Evolutionary conservation across 1,284 basidiomycete genomes (phyloP), one percentile per base, ranked within the genome.

Genomic region (Naganishia albida): DNA sequence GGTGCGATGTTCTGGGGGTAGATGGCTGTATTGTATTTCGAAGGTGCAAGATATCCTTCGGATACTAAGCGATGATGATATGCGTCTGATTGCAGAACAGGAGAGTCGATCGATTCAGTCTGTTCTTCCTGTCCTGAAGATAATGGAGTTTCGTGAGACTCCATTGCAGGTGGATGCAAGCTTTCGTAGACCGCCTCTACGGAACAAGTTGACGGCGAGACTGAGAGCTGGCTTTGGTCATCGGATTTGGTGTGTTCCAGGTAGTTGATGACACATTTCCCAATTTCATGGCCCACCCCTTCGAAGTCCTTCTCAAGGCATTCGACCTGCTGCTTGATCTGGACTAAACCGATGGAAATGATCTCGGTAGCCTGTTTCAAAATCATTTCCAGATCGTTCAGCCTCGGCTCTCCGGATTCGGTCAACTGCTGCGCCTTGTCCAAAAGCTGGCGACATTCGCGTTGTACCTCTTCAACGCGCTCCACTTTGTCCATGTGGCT

Each of bases 291-390:
- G 20, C 51, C 30, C 30, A 53, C 18, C 16, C n/a, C 18, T 13
- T 15, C 30, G n/a, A 53, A 18, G 8, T 38, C 51, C 18, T 34
- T 30, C 7, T 60, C 44, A 3, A 60, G 20, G 2, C n/a, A 23
- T n/a, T 40, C 57, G 38, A 50, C n/a, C 23, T 46, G 46, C 49
- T 48, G 46, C 20, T 42, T 60, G 44, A 50, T 26, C 20, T 38
- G 23, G 8, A 39, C 23, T 7, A 60, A 46, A 16, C 38, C 34
- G 7, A 40, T 23, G 1, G 46, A 49, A n/a, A 50, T 18, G 18
- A 18, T 50, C 16, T 38, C 46, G n/a, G 6, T 40, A 13, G 34
- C 46, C 7, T 50, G 40, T 34, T 50, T 50, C 12, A 46, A 7
- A n/a, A 42, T 2, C 51, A 1, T n/a, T 39, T 53, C 18, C 51